These are phyloP conservation scores for Claviceps quebecensis DNA, from an alignment of 2,329 filamentous ascomycete genomes.

Conservation along the genomic window DNA sequence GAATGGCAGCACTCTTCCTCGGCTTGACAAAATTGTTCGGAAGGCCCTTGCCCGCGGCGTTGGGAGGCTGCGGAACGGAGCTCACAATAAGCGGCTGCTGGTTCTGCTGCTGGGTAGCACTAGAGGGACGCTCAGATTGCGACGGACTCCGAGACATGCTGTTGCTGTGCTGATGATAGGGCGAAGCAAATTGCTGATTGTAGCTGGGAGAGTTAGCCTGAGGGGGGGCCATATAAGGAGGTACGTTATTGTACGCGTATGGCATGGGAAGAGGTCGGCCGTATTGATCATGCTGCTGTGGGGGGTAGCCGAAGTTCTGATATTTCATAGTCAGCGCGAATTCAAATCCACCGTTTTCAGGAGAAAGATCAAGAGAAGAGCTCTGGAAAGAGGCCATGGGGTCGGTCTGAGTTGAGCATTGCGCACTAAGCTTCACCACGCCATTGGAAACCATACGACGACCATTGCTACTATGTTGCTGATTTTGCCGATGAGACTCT, in stretches of 20 bases:
- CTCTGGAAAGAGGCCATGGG: constrained; percentile 5
- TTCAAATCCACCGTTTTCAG: constrained; percentile 58
- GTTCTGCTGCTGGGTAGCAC: constrained; percentile 45
- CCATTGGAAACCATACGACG: constrained; percentile 11
- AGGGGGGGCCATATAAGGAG: constrained; percentile 34
- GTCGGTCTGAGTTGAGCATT: constrained; percentile 1
- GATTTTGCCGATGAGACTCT: constrained; percentile 21
- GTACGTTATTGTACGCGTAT: constrained; percentile 32
- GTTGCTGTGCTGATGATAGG: constrained; percentile 39
- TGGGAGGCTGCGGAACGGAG: constrained; percentile 49
- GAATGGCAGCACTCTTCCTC: constrained; percentile 59
- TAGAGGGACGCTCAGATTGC: constrained; percentile 55
- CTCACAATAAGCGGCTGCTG: constrained; percentile 45
- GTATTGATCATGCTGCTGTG: constrained; percentile 26
- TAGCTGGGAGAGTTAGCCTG: constrained; percentile 36
- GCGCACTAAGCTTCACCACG: constrained; percentile 2
- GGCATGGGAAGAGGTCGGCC: constrained; percentile 23
- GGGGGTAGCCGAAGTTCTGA: constrained; percentile 49
- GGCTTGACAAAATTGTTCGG: constrained; percentile 35
- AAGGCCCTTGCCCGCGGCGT: constrained; percentile 39
- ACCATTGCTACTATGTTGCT: constrained; percentile 8
- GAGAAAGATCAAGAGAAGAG: constrained; percentile 45
- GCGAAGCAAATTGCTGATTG: constrained; percentile 30
- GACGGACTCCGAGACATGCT: constrained; percentile 75
- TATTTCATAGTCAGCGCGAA: constrained; percentile 55